These are phyloP conservation scores for Acacia pycnantha DNA, from an alignment of 331 rosid genomes.

Conservation along the genomic window DNA sequence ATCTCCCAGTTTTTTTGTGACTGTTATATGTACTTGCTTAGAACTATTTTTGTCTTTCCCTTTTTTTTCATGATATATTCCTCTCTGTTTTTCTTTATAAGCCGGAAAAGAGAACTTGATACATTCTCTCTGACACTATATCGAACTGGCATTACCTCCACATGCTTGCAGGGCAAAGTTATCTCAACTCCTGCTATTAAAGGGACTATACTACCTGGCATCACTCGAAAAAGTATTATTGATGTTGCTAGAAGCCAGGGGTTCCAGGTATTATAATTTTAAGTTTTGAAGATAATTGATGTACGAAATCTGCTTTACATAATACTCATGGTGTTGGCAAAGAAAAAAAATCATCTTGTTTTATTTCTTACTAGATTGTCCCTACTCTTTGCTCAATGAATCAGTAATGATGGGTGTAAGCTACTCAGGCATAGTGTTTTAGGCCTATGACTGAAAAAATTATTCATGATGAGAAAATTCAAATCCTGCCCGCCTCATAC, in stretches of 20 bases:
- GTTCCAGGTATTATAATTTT: constrained; percentile 64
- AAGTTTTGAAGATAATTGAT: constrained; percentile 21
- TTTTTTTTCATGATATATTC: not conserved
- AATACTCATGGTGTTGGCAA: not conserved
- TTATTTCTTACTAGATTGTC: not conserved
- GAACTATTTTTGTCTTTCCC: not conserved
- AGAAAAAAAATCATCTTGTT: not conserved
- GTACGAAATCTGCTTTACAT: constrained; percentile 20
- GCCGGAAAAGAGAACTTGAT: not conserved
- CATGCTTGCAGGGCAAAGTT: constrained; percentile 55
- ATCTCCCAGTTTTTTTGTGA: not conserved
- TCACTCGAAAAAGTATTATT: constrained; percentile 93
- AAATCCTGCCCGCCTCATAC: not conserved
- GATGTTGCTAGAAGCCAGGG: constrained; percentile 92
- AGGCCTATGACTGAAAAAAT: not conserved
- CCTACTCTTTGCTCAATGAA: not conserved
- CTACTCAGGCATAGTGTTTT: not conserved
- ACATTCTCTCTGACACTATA: not conserved
- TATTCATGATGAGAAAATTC: not conserved
- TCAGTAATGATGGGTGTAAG: not conserved
- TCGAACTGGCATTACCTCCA: constrained; percentile 11
- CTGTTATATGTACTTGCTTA: not conserved
- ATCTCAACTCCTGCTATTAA: constrained; percentile 85
- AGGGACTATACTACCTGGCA: constrained; percentile 97
- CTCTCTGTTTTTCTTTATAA: not conserved